Percentiles rank a stretch among this genome's conserved stretches.
These are phyloP conservation scores for Leccinum subgranulosum DNA, from an alignment of 768 basidiomycete genomes.

Conservation along the genomic window DNA sequence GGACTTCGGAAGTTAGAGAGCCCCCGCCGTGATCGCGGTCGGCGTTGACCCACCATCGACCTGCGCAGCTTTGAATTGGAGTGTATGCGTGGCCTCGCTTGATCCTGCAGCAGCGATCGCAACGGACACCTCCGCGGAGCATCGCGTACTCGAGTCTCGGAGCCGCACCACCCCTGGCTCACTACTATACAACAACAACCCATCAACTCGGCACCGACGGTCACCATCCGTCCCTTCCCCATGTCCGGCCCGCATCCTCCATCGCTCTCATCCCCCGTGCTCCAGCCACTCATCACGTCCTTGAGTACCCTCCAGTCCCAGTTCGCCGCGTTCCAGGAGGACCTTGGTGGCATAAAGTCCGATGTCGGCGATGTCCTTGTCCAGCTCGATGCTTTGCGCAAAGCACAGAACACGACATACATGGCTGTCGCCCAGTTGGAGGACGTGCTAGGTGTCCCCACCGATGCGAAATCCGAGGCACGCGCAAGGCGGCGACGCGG, in stretches of 20 bases:
- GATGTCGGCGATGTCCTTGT: slow-evolving; percentile 16
- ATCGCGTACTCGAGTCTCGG: background rate
- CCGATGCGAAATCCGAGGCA: background rate
- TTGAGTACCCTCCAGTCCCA: slow-evolving; percentile 13
- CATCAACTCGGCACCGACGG: background rate
- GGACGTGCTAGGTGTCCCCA: slow-evolving; percentile 8
- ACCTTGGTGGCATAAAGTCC: slow-evolving; percentile 2
- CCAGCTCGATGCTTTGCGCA: slow-evolving; percentile 15
- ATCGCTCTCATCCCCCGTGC: background rate
- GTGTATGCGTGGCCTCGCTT: background rate
- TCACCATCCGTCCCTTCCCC: background rate
- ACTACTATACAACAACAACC: background rate
- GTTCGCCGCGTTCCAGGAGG: slow-evolving; percentile 12
- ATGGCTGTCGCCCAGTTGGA: slow-evolving; percentile 12
- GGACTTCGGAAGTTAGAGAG: slow-evolving; percentile 21
- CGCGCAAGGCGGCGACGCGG: background rate
- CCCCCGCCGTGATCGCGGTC: background rate
- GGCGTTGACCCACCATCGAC: background rate
- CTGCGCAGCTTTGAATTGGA: background rate
- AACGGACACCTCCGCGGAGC: background rate
- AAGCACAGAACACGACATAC: slow-evolving; percentile 11
- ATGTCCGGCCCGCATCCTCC: background rate
- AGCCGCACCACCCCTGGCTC: background rate
- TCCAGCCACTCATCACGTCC: background rate
- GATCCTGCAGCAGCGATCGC: background rate